Base-by-base conservation (phyloP, 805 yeast species). In the Suhomyces pyralidae region DNA sequence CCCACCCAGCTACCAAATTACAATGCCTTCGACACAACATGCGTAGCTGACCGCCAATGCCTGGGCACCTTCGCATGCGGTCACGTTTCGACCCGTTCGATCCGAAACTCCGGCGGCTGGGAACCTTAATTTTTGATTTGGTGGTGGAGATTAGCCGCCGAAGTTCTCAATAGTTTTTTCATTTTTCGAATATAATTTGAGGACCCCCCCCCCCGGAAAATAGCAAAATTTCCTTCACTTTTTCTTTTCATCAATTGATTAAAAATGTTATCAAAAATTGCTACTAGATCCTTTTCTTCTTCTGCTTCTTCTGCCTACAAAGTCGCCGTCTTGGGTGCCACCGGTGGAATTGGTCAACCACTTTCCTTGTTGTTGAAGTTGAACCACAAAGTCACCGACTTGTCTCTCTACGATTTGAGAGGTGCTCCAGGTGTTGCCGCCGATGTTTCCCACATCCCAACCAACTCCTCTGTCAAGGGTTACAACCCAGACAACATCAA, bases 351-450 rank as follows among this genome's bases (percentile, higher is more conserved):
- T 73, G 98, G 98, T 74, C 76, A 81, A 81, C 96, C 96, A 56
- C 74, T 88, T 61, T 88, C 93, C 47, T 77, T 89, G 55, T 81
- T 93, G 68, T 73, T 92, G 78, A 92, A 93, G 79, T 81, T 88
- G 68, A 90, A 90, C 84, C 86, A 81, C 74, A 85, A 88, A 75
- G 96, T 92, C 57, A 87, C 96, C 50, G 87, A 86, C 61, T 80
- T 92, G 70, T 82, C 94, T 55, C 79, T 92, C 52, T 92, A 88
- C 79, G 98, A 92, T 76, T 80, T 92, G 68, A 84, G 85, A 71
- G 90, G 94, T 64, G 96, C 97, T 56, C 90, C 91, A 61, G 98
- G 98, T 79, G 97, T 92, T 56, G 97, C 97, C 60, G 92, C 98
- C 53, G 98, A 92, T 68, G 81, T 92, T 57, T 88, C 96, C 45